Percentiles rank a stretch among this genome's conserved stretches.
Evolutionary conservation across 768 basidiomycete genomes (phyloP).

Genomic region (Glaciozyma martinii): DNA sequence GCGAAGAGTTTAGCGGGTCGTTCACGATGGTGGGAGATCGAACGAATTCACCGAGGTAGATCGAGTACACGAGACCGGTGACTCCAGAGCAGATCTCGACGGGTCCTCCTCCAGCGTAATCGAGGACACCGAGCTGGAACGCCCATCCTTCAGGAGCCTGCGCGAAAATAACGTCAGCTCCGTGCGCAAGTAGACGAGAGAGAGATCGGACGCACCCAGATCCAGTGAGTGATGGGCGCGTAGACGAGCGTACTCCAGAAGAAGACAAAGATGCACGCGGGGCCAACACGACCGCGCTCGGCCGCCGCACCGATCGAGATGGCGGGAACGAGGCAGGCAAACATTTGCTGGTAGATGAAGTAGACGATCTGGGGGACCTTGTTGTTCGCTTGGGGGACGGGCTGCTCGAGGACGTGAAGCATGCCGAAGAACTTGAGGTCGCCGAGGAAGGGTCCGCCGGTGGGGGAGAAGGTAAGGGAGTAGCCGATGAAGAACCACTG

Average conservation of each 20-base stretch:
- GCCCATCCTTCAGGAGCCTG: constrained; percentile 51
- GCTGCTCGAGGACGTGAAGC: constrained; percentile 48
- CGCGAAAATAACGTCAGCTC: constrained; percentile 39
- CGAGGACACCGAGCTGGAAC: constrained; percentile 56
- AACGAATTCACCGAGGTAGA: constrained; percentile 54
- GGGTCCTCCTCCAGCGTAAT: constrained; percentile 92
- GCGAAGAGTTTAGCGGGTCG: not conserved
- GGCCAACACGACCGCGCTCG: constrained; percentile 76
- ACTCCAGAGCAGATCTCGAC: constrained; percentile 93
- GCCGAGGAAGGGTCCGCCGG: constrained; percentile 72
- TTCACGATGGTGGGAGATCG: not conserved
- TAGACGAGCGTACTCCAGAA: constrained; percentile 76
- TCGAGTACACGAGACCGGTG: constrained; percentile 73
- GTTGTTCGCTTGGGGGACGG: constrained; percentile 34
- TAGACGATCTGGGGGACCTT: constrained; percentile 60
- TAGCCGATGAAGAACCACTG: constrained; percentile 89
- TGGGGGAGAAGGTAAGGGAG: constrained; percentile 71
- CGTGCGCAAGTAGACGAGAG: not conserved
- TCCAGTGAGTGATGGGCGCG: constrained; percentile 92
- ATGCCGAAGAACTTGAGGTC: constrained; percentile 73
- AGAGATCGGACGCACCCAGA: constrained; percentile 56
- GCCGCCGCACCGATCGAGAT: constrained; percentile 67
- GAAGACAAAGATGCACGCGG: constrained; percentile 81
- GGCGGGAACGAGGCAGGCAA: constrained; percentile 47
- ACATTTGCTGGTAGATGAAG: constrained; percentile 54